Evolutionary conservation across 148 eudicot genomes (phyloP).

Genomic region (Chenopodium formosanum): DNA sequence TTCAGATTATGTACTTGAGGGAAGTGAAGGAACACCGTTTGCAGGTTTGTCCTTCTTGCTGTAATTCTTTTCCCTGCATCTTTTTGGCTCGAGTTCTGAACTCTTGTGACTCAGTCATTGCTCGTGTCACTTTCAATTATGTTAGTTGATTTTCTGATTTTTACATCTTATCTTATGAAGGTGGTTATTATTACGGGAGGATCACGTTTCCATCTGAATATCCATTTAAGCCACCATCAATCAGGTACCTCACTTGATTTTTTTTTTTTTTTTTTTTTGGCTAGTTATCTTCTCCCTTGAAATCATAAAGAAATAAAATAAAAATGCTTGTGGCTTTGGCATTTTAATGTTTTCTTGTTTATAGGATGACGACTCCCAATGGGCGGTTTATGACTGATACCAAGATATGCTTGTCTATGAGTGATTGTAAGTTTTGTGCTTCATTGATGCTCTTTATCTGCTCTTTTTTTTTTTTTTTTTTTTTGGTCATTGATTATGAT

Average conservation of each 20-base stretch:
- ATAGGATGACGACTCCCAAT: slow-evolving; percentile 96
- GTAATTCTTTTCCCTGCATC: slow-evolving; percentile 1
- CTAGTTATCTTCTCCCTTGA: slow-evolving; percentile 3
- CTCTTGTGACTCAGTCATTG: slow-evolving; percentile 1
- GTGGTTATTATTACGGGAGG: slow-evolving; percentile 94
- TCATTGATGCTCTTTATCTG: neutral
- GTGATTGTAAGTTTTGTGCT: slow-evolving; percentile 69
- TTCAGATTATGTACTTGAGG: slow-evolving; percentile 94
- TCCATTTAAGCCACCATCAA: slow-evolving; percentile 97
- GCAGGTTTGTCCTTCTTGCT: slow-evolving; percentile 57
- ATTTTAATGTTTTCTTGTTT: slow-evolving; percentile 16
- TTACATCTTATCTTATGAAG: slow-evolving; percentile 27
- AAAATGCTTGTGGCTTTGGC: neutral
- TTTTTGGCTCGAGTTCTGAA: neutral
- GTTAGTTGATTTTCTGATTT: neutral
- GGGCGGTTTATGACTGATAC: slow-evolving; percentile 88
- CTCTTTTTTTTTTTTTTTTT: neutral
- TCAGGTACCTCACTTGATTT: slow-evolving; percentile 49
- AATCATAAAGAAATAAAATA: neutral
- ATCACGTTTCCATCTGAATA: slow-evolving; percentile 93
- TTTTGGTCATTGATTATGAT: neutral
- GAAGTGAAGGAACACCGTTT: slow-evolving; percentile 96
- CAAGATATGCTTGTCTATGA: slow-evolving; percentile 92
- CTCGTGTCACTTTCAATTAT: slow-evolving; percentile 7
- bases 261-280: slow-evolving; percentile 8